Evolutionary conservation across 164 flowering plant genomes (phyloP).

Genomic region (Macadamia tetraphylla): DNA sequence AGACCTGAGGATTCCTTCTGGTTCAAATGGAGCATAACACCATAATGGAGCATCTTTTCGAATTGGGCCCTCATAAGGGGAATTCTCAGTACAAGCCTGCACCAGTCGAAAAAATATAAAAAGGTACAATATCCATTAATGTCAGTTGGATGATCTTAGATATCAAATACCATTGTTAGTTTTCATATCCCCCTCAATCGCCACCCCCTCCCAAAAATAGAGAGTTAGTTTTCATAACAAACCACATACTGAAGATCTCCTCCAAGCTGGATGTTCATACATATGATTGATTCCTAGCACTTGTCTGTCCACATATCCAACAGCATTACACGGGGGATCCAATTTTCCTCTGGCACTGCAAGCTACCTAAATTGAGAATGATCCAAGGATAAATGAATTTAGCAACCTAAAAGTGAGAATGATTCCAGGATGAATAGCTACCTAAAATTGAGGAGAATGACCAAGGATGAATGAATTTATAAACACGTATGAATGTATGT

Average conservation of each 20-base stretch:
- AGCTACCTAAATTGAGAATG: conserved; percentile 34
- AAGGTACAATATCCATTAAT: conserved; percentile 3
- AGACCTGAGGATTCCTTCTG: conserved; percentile 87
- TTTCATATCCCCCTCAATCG: too few relatives aligned
- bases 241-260: conserved; percentile 60
- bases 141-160: background rate
- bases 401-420: conserved; percentile 34
- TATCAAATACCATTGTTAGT: background rate
- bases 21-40: conserved; percentile 93
- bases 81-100: conserved; percentile 72
- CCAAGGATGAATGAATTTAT: background rate
- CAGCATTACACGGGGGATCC: conserved; percentile 92
- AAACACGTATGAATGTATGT: background rate
- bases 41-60: conserved; percentile 69
- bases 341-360: conserved; percentile 73
- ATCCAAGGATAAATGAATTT: background rate
- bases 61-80: conserved; percentile 75
- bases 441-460: background rate
- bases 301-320: conserved; percentile 66
- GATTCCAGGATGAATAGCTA: background rate
- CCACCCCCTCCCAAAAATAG: background rate
- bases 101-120: conserved; percentile 17
- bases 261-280: conserved; percentile 89
- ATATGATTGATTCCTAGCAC: conserved; percentile 70
- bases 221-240: background rate